phyloP scores from a whole-genome alignment of 208 protist genomes.

The Crithidia bombi region DNA sequence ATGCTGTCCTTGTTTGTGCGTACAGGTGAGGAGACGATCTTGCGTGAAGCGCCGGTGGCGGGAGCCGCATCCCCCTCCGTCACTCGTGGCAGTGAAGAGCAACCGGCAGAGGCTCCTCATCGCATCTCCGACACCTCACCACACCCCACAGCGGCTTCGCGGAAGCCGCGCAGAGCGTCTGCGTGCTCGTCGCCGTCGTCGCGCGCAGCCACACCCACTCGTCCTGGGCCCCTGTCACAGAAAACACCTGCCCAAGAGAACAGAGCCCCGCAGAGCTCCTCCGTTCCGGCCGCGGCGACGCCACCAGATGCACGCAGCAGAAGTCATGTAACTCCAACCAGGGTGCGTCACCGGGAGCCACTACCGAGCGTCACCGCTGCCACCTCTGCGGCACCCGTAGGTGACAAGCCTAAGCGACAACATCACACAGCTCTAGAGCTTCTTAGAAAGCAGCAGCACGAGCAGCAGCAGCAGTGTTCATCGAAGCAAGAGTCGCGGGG shows the following conservation, averaged over 20 bases:
- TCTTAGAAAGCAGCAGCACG: neutral
- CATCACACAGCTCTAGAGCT: slow-evolving; percentile 29
- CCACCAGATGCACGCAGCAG: too few species aligned
- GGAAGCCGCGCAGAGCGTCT: too few species aligned
- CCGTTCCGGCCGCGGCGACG: neutral
- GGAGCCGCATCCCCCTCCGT: neutral
- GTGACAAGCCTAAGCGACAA: neutral
- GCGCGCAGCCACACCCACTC: neutral
- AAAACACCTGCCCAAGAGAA: neutral
- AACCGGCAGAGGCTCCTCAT: too few species aligned
- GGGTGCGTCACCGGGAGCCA: neutral
- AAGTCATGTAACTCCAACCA: neutral
- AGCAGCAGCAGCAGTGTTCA: slow-evolving; percentile 13
- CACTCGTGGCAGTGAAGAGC: neutral
- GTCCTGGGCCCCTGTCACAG: neutral
- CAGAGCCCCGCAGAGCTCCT: neutral
- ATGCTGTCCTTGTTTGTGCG: slow-evolving; percentile 32
- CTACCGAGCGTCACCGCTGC: neutral
- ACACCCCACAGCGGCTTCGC: too few species aligned
- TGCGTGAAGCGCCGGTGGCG: slow-evolving; percentile 6
- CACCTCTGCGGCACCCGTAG: neutral
- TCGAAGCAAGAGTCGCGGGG: neutral
- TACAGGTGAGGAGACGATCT: slow-evolving; percentile 24
- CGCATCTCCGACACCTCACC: too few species aligned
- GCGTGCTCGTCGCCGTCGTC: neutral